phyloP scores from a whole-genome alignment of 768 basidiomycete species.

The Auriculariales sp. region DNA sequence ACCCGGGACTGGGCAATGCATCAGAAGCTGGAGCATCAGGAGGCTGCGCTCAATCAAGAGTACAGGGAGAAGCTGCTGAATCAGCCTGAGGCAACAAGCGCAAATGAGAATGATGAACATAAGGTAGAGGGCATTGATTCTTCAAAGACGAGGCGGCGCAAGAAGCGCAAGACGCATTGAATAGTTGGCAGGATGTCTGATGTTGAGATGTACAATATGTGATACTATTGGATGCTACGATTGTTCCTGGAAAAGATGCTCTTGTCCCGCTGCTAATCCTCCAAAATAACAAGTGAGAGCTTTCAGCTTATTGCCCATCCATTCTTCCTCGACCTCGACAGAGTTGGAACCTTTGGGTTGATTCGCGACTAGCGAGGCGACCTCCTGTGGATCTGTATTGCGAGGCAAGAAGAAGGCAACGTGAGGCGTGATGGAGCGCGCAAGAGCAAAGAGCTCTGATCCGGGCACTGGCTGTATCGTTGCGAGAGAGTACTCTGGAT shows the following conservation, averaged over 20 bases:
- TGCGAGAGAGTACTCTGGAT: slow-evolving; percentile 52
- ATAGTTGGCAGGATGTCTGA: neutral
- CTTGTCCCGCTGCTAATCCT: slow-evolving; percentile 59
- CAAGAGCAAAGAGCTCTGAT: slow-evolving; percentile 61
- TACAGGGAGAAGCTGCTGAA: too few relatives aligned
- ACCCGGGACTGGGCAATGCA: neutral
- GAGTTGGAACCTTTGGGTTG: neutral
- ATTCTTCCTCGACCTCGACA: slow-evolving; percentile 83
- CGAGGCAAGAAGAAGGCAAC: slow-evolving; percentile 84
- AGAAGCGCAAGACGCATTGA: neutral
- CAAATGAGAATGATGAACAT: too few relatives aligned
- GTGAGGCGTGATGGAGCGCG: slow-evolving; percentile 58
- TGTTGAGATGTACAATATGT: neutral
- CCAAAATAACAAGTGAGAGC: slow-evolving; percentile 93
- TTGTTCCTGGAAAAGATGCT: slow-evolving; percentile 27
- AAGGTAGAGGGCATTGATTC: too few relatives aligned
- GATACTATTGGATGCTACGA: too few relatives aligned
- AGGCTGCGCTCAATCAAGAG: neutral
- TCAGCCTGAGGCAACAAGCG: too few relatives aligned
- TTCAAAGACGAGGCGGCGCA: too few relatives aligned
- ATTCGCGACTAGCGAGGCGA: slow-evolving; percentile 33
- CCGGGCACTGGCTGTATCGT: slow-evolving; percentile 73
- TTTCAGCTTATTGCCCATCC: slow-evolving; percentile 89
- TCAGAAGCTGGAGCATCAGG: neutral
- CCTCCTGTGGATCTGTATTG: slow-evolving; percentile 61